Evolutionary conservation across 2,329 filamentous ascomycete genomes (phyloP), one percentile per base, ranked within the genome.

Genomic region (Lachnellula occidentalis): DNA sequence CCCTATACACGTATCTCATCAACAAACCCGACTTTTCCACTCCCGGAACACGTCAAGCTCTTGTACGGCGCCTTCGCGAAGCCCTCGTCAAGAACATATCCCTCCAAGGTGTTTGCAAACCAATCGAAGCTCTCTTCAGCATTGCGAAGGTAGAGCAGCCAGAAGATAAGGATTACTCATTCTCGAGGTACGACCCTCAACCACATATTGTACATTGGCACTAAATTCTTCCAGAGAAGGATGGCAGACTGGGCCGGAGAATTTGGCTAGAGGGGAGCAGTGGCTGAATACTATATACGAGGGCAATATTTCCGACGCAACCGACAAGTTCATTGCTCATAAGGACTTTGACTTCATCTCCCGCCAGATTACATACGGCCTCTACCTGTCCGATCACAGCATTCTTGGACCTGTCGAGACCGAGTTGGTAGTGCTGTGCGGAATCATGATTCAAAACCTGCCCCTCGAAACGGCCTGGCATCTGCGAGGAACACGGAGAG

Each of bases 51-150:
- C 73, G 80, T 11, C 69, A 80, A 61, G 66, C 65, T 0, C 70
- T 83, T 7, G 70, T 82, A 52, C 74, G 76, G 2, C 70, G 78
- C 2, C 61, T 83, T 2, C 75, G 83, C 43, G 83, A 86, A 67
- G 76, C 75, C 0, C 70, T 86, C 12, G 67, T 87, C 55, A 85
- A 86, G 67, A 69, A 75, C n/a, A 73, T 82, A 11, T 71, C 73
- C 12, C 71, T 86, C 2, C 74, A 83, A 15, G 83, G 83, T 0
- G 80, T 86, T 0, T 83, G 80, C 67, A 85, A 83, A 63, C 81
- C 82, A 7, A 67, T 86, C 4, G 81, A 85, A 61, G 58, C 60
- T 21, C 34, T 66, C 34, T 57, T 64, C 43, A 57, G 55, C 14
- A 60, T 66, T 21, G 39, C 54, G 22, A 55, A 64, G 42, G 46